Evolutionary conservation across 75 land plant genomes (phyloP).

Genomic region (Pseudotsuga menziesii): DNA sequence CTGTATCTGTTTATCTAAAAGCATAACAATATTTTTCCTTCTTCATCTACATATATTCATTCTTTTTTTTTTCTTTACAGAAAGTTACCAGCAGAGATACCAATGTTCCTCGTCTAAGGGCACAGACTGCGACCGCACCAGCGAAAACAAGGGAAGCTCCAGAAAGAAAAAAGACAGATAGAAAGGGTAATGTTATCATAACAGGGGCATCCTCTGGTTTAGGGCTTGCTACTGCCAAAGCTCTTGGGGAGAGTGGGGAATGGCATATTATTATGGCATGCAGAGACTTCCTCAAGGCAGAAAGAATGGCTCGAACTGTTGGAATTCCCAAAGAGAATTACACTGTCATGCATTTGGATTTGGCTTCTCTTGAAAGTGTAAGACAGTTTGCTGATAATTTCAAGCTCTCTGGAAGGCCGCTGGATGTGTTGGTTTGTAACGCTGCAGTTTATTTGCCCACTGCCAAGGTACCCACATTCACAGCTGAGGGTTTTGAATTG

Average conservation of each 20-base stretch:
- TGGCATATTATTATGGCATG: conserved; percentile 99
- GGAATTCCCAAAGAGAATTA: conserved; percentile 87
- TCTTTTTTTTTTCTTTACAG: not conserved
- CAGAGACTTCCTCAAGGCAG: conserved; percentile 96
- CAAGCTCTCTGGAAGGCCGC: conserved; percentile 57
- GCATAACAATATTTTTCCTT: not conserved
- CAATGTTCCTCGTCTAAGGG: conserved; percentile 26
- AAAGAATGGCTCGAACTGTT: conserved; percentile 79
- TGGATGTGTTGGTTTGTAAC: conserved; percentile 96
- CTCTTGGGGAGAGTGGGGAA: conserved; percentile 81
- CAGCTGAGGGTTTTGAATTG: conserved; percentile 95
- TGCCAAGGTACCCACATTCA: conserved; percentile 84
- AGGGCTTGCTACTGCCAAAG: conserved; percentile 95
- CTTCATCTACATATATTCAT: not conserved
- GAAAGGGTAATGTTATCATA: conserved; percentile 72
- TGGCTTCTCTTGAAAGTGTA: conserved; percentile 95
- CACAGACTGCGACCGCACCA: conserved; percentile 68
- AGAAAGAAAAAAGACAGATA: conserved; percentile 67
- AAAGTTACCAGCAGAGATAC: conserved; percentile 12
- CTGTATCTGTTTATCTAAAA: not conserved
- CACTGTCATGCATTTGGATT: conserved; percentile 94
- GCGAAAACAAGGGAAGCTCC: conserved; percentile 29
- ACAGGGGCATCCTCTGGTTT: conserved; percentile 99
- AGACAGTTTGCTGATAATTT: conserved; percentile 87
- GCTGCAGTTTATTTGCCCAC: conserved; percentile 98